Base-by-base conservation (phyloP, 306 rosid genomes). In the Dalbergia cochinchinensis region DNA sequence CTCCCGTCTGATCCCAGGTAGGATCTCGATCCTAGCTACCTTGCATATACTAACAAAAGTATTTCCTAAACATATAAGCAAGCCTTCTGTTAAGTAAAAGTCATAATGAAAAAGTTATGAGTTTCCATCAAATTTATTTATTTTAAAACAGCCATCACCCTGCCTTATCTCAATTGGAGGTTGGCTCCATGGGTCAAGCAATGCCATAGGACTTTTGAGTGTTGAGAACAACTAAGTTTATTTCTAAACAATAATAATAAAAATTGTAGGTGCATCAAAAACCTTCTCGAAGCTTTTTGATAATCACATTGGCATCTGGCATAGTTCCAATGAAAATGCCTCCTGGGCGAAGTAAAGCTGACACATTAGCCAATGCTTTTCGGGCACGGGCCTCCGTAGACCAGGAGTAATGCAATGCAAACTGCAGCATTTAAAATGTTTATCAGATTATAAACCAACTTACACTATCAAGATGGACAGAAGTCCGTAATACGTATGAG, bases 331-430 rank as follows among this genome's bases (percentile, higher is more conserved):
- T 90, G 70, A 95, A 90, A 82, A 89, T 85, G 83, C 99, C 98
- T 33, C 99, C 99, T 3, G 99, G 99, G 74, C 98, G 93, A 80
- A 95, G 99, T 89, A 95, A 89, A 78, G 98, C 92, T 48, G 98
- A 95, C 53, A 95, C 91, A 77, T 95, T 95, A 64, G 97, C 93
- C 74, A 95, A 85, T 69, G 98, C 99, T 83, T 88, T 86, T 42
- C 97, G 90, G 11, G 99, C 99, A 78, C 98, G 97, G 26, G 96
- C 97, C 87, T 93, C 97, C 3, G 99, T 95, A 72, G 99, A 95
- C 99, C 99, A 94, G 33, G 87, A 84, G 77, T 84, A 80, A 72
- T 84, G 87, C 85, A 84, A 76, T 22, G 87, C 87, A 84, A 84
- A 84, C 87, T 84, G 83, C 76, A 80, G 53, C 18, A 65, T 80